phyloP scores from a whole-genome alignment of 176 grass and related monocot species.

The Melocanna baccifera region DNA sequence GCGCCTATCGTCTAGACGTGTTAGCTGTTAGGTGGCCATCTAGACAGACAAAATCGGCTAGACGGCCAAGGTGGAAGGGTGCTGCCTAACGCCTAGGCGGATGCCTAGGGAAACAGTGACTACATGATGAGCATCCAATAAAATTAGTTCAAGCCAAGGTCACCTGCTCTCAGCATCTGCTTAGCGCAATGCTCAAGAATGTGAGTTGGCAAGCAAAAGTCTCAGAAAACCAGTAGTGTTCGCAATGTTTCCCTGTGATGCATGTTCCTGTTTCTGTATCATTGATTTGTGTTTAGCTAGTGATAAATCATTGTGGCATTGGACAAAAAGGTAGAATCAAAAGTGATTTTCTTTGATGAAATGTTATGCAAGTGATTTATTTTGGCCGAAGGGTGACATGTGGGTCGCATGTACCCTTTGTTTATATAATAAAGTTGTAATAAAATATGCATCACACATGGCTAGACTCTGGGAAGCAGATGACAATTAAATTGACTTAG shows the following conservation, averaged over 20 bases:
- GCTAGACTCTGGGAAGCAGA: constrained; percentile 6
- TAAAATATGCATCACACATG: constrained; percentile 34
- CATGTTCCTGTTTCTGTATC: constrained; percentile 43
- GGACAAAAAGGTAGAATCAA: background rate
- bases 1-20: too few relatives aligned
- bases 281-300: constrained; percentile 25
- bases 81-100: too few relatives aligned
- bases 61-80: too few relatives aligned
- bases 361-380: constrained; percentile 24
- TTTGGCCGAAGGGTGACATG: constrained; percentile 28
- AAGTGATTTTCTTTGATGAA: constrained; percentile 32
- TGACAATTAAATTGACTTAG: background rate
- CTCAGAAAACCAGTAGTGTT: constrained; percentile 11
- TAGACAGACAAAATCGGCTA: too few relatives aligned
- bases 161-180: constrained; percentile 52
- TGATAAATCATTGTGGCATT: constrained; percentile 23
- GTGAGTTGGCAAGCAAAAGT: constrained; percentile 39
- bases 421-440: constrained; percentile 1
- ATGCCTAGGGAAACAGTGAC: too few relatives aligned
- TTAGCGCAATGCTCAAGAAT: constrained; percentile 33
- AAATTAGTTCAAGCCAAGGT: constrained; percentile 26
- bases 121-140: constrained; percentile 36
- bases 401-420: constrained; percentile 26
- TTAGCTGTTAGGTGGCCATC: too few relatives aligned
- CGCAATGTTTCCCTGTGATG: constrained; percentile 6